Evolutionary conservation across 2,329 filamentous ascomycete species (phyloP).

Genomic region (Aspergillus arachidicola): DNA sequence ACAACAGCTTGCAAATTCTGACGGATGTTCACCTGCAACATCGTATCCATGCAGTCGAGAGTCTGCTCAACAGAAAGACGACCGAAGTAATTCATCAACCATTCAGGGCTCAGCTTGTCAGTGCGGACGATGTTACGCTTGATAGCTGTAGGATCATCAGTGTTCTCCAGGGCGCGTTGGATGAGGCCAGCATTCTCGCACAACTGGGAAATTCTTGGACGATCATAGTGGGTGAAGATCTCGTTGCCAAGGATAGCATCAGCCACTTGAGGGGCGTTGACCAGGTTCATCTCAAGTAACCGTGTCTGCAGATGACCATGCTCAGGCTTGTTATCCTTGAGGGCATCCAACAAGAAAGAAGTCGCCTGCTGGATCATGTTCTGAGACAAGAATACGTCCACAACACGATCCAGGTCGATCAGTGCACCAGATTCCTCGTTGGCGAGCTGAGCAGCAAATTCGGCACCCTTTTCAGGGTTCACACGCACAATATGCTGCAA

Average conservation of each 20-base stretch:
- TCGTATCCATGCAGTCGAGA: slow-evolving; percentile 89
- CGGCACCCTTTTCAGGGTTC: slow-evolving; percentile 89
- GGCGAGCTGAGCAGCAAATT: slow-evolving; percentile 90
- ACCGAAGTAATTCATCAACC: slow-evolving; percentile 90
- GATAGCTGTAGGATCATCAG: slow-evolving; percentile 84
- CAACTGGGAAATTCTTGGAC: slow-evolving; percentile 79
- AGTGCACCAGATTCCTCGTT: slow-evolving; percentile 85
- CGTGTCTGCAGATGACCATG: slow-evolving; percentile 92
- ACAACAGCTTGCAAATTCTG: slow-evolving; percentile 95
- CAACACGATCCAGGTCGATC: slow-evolving; percentile 89
- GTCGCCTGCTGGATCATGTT: slow-evolving; percentile 98
- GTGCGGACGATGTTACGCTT: slow-evolving; percentile 86
- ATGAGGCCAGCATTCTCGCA: slow-evolving; percentile 90
- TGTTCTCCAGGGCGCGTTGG: slow-evolving; percentile 89
- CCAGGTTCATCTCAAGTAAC: slow-evolving; percentile 94
- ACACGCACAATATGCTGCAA: slow-evolving; percentile 89
- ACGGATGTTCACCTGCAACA: slow-evolving; percentile 95
- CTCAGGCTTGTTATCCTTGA: slow-evolving; percentile 93
- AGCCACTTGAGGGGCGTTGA: slow-evolving; percentile 95
- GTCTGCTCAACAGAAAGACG: slow-evolving; percentile 94
- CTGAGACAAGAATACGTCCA: slow-evolving; percentile 97
- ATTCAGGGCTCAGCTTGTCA: slow-evolving; percentile 86
- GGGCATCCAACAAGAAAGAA: slow-evolving; percentile 92
- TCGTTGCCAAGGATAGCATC: slow-evolving; percentile 97
- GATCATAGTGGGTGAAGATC: slow-evolving; percentile 98